phyloP scores from a whole-genome alignment of 106 monocot species.

The Chionographis japonica region DNA sequence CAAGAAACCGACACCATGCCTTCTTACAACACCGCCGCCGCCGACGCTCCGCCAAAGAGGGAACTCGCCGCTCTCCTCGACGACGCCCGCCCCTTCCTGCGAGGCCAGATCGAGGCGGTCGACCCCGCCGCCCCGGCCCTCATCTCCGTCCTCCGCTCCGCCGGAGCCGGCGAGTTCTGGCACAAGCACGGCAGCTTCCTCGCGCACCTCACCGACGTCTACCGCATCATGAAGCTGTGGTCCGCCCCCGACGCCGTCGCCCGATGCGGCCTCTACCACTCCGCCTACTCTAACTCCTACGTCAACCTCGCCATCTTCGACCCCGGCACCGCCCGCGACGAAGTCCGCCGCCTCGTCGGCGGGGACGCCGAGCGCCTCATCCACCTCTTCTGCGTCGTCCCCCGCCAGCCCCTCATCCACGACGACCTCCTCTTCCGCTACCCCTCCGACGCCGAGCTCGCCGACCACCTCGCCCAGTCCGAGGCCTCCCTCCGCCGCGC shows the following conservation, averaged over 20 bases:
- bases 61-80: constrained; percentile 31
- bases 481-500: constrained; percentile 9
- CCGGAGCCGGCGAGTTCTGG: constrained; percentile 86
- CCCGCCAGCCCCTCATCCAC: constrained; percentile 75
- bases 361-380: constrained; percentile 63
- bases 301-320: constrained; percentile 98
- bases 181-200: constrained; percentile 95
- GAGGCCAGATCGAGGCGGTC: constrained; percentile 45
- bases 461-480: constrained; percentile 39
- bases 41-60: background rate
- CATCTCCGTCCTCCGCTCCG: constrained; percentile 51
- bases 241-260: constrained; percentile 46
- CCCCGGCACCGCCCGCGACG: constrained; percentile 42
- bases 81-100: constrained; percentile 72
- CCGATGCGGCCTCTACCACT: constrained; percentile 90
- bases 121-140: constrained; percentile 60
- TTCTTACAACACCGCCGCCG: background rate
- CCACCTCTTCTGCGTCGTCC: constrained; percentile 88
- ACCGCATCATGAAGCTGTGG: constrained; percentile 87
- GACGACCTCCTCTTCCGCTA: constrained; percentile 74
- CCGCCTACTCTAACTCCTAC: constrained; percentile 99
- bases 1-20: constrained; percentile 7
- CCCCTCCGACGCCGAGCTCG: constrained; percentile 54
- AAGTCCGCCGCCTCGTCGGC: constrained; percentile 46
- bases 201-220: constrained; percentile 69